Percentiles rank a stretch among this genome's conserved stretches.
These are phyloP conservation scores for Backusella circina DNA, from an alignment of 192 early-diverging fungal species.

Conservation along the genomic window DNA sequence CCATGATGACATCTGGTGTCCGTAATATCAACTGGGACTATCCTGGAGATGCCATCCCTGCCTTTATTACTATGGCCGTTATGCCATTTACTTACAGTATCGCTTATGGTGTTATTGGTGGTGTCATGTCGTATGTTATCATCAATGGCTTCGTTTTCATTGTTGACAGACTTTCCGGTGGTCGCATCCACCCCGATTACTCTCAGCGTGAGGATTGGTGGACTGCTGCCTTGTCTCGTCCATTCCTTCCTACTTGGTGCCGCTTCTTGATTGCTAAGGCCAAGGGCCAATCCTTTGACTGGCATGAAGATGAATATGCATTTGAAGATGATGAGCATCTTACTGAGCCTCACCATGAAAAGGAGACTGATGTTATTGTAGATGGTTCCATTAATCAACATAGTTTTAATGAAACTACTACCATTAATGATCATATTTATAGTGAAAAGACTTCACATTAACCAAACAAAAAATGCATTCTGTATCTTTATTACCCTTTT, in stretches of 20 bases:
- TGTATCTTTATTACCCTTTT: not conserved
- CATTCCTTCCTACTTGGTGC: slow-evolving; percentile 27
- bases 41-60: slow-evolving; percentile 47
- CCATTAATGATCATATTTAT: not conserved
- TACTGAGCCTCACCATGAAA: not conserved
- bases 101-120: slow-evolving; percentile 76
- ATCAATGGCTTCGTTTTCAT: slow-evolving; percentile 64
- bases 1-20: slow-evolving; percentile 72
- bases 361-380: not conserved
- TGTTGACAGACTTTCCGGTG: slow-evolving; percentile 52
- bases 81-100: slow-evolving; percentile 82
- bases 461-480: not conserved
- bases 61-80: slow-evolving; percentile 71
- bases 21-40: slow-evolving; percentile 70
- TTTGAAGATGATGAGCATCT: slow-evolving; percentile 16
- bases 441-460: not conserved
- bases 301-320: slow-evolving; percentile 18
- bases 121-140: slow-evolving; percentile 63
- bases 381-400: not conserved
- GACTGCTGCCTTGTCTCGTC: slow-evolving; percentile 18
- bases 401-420: not conserved
- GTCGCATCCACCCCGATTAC: slow-evolving; percentile 44
- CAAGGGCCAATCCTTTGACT: slow-evolving; percentile 21
- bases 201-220: slow-evolving; percentile 32
- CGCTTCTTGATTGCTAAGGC: slow-evolving; percentile 24